Evolutionary conservation across 1,284 basidiomycete species (phyloP).

Genomic region (Chalciporus piperatoides): DNA sequence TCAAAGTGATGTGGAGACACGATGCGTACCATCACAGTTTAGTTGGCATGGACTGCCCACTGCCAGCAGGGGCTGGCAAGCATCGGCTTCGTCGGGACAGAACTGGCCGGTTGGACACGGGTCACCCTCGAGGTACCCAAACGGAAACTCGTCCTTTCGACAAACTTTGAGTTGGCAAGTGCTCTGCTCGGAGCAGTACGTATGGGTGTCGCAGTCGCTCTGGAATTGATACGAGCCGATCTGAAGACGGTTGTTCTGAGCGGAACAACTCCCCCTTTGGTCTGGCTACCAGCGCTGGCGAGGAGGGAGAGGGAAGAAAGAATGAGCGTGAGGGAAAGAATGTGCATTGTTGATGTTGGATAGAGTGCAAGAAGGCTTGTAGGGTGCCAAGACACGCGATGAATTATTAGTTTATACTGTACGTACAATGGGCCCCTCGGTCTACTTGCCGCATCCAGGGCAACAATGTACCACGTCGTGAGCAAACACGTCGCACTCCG

Average conservation of each 20-base stretch:
- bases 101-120: slow-evolving; percentile 62
- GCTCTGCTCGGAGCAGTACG: slow-evolving; percentile 56
- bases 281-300: slow-evolving; percentile 42
- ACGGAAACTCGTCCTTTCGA: slow-evolving; percentile 72
- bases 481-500: slow-evolving; percentile 73
- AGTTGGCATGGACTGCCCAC: slow-evolving; percentile 77
- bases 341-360: slow-evolving; percentile 6
- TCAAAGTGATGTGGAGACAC: not conserved
- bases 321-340: slow-evolving; percentile 39
- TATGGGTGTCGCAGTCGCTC: slow-evolving; percentile 69
- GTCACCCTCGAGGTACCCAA: slow-evolving; percentile 51
- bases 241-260: slow-evolving; percentile 62
- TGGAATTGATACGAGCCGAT: slow-evolving; percentile 72
- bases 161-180: slow-evolving; percentile 68
- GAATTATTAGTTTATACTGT: not conserved
- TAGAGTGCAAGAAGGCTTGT: not conserved
- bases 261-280: slow-evolving; percentile 48
- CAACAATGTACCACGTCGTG: slow-evolving; percentile 74
- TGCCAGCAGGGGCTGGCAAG: slow-evolving; percentile 58
- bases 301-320: slow-evolving; percentile 32
- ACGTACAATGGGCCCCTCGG: slow-evolving; percentile 1
- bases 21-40: slow-evolving; percentile 73
- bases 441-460: slow-evolving; percentile 51
- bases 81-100: slow-evolving; percentile 82
- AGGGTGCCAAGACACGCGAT: not conserved